Conservation (phyloP, 2,329 filamentous ascomycete genomes). For the Cryphonectria japonica region DNA sequence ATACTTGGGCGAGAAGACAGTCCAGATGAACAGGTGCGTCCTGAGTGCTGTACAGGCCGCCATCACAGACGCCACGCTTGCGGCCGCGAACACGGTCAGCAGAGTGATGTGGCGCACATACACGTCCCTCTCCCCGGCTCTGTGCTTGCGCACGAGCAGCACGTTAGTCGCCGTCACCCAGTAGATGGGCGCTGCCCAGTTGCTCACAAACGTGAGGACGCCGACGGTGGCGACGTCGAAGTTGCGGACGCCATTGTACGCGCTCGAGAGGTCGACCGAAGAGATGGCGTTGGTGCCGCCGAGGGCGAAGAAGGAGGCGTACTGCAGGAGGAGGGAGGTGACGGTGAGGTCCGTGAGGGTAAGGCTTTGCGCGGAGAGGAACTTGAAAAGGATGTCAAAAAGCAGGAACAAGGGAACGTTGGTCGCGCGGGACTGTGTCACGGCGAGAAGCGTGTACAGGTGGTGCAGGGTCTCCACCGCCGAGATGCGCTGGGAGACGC, state of each 20-base stretch:
- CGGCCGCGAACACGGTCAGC: constrained; percentile 71
- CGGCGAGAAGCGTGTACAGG: constrained; percentile 74
- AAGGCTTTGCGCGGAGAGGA: constrained; percentile 52
- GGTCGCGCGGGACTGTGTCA: constrained; percentile 83
- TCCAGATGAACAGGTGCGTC: constrained; percentile 97
- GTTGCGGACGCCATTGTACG: constrained; percentile 85
- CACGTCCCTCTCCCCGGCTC: constrained; percentile 35
- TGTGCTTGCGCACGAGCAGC: constrained; percentile 53
- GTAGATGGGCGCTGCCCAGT: constrained; percentile 91
- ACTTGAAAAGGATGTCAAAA: constrained; percentile 63
- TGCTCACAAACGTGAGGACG: constrained; percentile 80
- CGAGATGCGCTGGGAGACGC: constrained; percentile 34
- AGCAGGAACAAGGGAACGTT: constrained; percentile 86
- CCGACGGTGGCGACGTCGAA: constrained; percentile 86
- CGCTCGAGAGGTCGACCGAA: constrained; percentile 90
- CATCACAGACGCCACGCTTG: constrained; percentile 77
- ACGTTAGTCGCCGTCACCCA: constrained; percentile 73
- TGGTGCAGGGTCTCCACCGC: constrained; percentile 62
- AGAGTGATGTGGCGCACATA: constrained; percentile 60
- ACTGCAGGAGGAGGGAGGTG: constrained; percentile 76
- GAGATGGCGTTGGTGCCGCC: constrained; percentile 95
- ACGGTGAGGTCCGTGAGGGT: constrained; percentile 64
- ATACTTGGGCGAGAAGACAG: constrained; percentile 96
- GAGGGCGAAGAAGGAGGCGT: constrained; percentile 84
- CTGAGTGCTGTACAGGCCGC: constrained; percentile 80